Percentiles rank a stretch among this genome's conserved stretches.
phyloP scores from a whole-genome alignment of 148 eudicot species.

The Cornus florida region DNA sequence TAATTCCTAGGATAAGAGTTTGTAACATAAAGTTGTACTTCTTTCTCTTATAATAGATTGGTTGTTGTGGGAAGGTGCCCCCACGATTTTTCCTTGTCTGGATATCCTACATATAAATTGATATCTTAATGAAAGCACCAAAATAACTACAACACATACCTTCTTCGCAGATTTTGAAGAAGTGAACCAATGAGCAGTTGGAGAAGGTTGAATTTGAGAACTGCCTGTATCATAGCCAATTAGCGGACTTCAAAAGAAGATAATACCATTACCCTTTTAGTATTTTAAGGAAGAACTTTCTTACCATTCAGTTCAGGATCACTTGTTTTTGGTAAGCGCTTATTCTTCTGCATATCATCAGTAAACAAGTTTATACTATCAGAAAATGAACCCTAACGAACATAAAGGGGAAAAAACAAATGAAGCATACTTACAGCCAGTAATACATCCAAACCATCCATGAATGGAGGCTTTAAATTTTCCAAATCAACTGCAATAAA shows the following conservation, averaged over 20 bases:
- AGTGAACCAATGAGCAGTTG: conserved; percentile 64
- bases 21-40: no score
- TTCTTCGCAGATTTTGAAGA: conserved; percentile 64
- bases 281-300: background rate
- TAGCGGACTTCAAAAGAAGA: conserved; percentile 5
- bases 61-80: no score
- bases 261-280: background rate
- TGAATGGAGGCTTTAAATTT: conserved; percentile 59
- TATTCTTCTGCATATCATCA: conserved; percentile 52
- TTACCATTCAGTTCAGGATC: conserved; percentile 56
- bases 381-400: background rate
- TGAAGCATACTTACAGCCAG: conserved; percentile 51
- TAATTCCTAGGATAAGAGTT: no score
- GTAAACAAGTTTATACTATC: conserved; percentile 9
- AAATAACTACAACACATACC: conserved; percentile 32
- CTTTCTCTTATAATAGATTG: no score
- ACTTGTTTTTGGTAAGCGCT: conserved; percentile 36
- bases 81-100: no score
- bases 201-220: conserved; percentile 43
- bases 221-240: conserved; percentile 37
- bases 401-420: background rate
- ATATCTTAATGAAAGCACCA: background rate
- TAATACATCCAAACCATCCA: conserved; percentile 66
- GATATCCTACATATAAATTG: no score
- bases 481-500: conserved; percentile 65